These are phyloP conservation scores for Phaffomyces antillensis DNA, from an alignment of 805 yeast genomes.

Conservation along the genomic window DNA sequence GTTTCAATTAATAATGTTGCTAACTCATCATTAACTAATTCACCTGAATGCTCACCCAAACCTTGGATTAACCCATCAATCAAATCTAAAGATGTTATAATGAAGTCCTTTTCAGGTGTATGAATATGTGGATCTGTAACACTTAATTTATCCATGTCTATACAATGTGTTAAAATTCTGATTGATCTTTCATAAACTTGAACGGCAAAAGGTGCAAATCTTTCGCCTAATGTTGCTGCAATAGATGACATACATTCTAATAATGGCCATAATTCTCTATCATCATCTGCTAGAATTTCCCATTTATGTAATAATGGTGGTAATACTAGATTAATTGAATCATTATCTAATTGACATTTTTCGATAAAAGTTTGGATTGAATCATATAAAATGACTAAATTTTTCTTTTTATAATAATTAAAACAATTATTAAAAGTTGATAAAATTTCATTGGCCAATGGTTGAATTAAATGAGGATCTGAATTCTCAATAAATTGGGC, in stretches of 20 bases:
- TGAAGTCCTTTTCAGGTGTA: constrained; percentile 84
- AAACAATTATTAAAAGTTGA: constrained; percentile 71
- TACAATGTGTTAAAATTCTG: constrained; percentile 58
- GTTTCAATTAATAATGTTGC: constrained; percentile 61
- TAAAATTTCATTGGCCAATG: constrained; percentile 55
- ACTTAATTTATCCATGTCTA: constrained; percentile 58
- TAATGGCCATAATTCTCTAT: constrained; percentile 83
- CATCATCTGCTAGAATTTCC: constrained; percentile 69
- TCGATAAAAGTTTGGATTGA: constrained; percentile 88
- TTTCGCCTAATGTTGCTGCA: constrained; percentile 78
- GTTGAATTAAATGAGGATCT: constrained; percentile 52
- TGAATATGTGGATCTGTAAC: constrained; percentile 59
- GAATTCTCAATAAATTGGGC: constrained; percentile 77
- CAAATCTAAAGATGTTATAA: constrained; percentile 82
- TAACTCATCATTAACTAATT: constrained; percentile 43
- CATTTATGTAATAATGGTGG: constrained; percentile 83
- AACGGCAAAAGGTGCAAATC: constrained; percentile 83
- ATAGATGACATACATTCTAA: constrained; percentile 89
- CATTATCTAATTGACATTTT: constrained; percentile 50
- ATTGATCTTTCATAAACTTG: constrained; percentile 78
- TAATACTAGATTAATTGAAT: constrained; percentile 52
- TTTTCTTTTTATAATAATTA: constrained; percentile 70
- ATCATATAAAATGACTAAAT: constrained; percentile 77
- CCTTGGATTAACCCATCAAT: constrained; percentile 94
- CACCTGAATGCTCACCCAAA: constrained; percentile 54